Evolutionary conservation across 495 filamentous ascomycete species (phyloP).

Genomic region (Podospora sp.): DNA sequence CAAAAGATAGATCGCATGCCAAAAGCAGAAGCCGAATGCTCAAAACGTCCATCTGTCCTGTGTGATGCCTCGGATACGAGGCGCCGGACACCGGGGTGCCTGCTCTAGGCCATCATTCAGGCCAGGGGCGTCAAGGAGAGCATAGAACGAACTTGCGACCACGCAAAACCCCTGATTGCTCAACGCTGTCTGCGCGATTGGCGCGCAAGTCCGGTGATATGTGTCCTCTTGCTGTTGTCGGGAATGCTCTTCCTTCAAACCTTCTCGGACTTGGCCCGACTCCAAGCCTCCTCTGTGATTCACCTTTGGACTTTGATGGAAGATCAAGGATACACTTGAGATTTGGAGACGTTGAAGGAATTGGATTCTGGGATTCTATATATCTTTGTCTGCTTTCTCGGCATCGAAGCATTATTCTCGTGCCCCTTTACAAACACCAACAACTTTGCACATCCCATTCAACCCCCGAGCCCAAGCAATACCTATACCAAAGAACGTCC

Average conservation of each 20-base stretch:
- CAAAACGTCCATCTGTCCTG: neutral
- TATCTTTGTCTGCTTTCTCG: no score
- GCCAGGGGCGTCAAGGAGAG: neutral
- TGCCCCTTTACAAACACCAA: no score
- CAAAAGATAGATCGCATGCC: neutral
- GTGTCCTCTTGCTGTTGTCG: conserved; percentile 12
- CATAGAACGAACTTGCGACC: neutral
- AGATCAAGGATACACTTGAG: neutral
- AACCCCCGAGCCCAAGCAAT: no score
- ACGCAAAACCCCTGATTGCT: neutral
- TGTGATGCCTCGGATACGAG: neutral
- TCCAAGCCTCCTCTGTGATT: neutral
- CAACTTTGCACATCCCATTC: no score
- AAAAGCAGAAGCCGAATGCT: neutral
- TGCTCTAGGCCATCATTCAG: no score
- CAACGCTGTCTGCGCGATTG: neutral
- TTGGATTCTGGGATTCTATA: no score
- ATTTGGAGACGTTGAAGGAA: no score
- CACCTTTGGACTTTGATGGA: neutral
- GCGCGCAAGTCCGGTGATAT: neutral
- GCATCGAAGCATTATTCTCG: no score
- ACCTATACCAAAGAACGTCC: no score
- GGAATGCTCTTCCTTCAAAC: neutral
- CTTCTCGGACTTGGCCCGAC: neutral
- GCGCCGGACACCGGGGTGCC: neutral